Evolutionary conservation across 495 filamentous ascomycete species (phyloP), one percentile per base, ranked within the genome.

Genomic region (Apiosordaria backusii): DNA sequence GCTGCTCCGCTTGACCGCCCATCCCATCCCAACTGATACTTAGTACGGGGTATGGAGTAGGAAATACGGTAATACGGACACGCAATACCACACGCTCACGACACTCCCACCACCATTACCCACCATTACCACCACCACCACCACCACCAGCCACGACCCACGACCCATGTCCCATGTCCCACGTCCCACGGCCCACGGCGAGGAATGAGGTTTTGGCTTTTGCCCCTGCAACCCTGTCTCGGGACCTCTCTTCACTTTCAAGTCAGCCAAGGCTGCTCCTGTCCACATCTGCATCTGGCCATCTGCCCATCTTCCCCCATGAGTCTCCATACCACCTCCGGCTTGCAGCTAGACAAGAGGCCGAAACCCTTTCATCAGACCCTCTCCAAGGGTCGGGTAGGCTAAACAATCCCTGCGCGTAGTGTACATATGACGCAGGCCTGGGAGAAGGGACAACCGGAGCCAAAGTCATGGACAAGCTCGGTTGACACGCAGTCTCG

Each of bases 1-100:
- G 57, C 24, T 59, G 68, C 70, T 74, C 72, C 74, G 72, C 72
- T 75, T 74, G 71, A 75, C 74, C 72, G 66, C 72, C 74, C 65
- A 60, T 70, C 66, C 59, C 52, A 53, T 57, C 62, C 57, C 50
- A 24, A 59, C 5, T 45, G 35, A 45, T 45, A 45, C 35, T 13
- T 45, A 13, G 35, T 40, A 45, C 59, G 59, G 25, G n/a, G 24
- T 45, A 9, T 5, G n/a, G n/a, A n/a, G n/a, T n/a, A n/a, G n/a
- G n/a, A n/a, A 6, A 23, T 55, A 55, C 52, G 4, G 52, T 21
- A 55, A 55, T 55, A 55, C 52, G 21, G 52, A 21, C 52, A 55
- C 52, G 22, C 52, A 55, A 16, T 13, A 16, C 65, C 57, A n/a
- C 61, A 64, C 52, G 55, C 65, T 62, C 60, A 52, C 26, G 19